Evolutionary conservation across 2,329 filamentous ascomycete genomes (phyloP).

Genomic region (Arthrobotrys megalospora): DNA sequence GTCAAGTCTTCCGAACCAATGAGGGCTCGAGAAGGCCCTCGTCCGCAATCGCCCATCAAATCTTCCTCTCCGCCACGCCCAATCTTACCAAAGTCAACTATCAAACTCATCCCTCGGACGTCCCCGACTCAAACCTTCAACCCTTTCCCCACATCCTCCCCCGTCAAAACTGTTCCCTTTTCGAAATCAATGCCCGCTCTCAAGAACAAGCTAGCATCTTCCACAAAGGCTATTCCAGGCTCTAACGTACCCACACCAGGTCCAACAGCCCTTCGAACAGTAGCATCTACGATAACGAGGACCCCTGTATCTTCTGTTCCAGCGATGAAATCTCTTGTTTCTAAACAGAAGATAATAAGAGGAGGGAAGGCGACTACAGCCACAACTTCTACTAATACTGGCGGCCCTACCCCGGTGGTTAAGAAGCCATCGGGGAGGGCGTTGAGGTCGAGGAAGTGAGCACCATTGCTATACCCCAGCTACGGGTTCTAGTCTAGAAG

Average conservation of each 20-base stretch:
- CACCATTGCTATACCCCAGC: not conserved
- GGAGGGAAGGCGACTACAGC: not conserved
- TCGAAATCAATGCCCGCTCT: constrained; percentile 46
- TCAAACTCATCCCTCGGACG: constrained; percentile 48
- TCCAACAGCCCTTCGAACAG: constrained; percentile 11
- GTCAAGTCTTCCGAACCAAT: constrained; percentile 36
- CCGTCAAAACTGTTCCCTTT: constrained; percentile 39
- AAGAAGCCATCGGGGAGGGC: constrained; percentile 47
- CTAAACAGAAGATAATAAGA: constrained; percentile 24
- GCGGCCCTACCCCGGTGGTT: not conserved
- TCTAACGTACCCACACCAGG: constrained; percentile 5
- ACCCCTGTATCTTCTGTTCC: constrained; percentile 31
- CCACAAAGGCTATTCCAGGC: constrained; percentile 13
- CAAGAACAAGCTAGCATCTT: constrained; percentile 32
- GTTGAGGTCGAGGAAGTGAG: constrained; percentile 53
- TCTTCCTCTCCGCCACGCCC: constrained; percentile 18
- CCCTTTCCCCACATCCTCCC: constrained; percentile 33
- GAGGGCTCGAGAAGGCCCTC: constrained; percentile 10
- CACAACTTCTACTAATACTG: not conserved
- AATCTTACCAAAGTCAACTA: constrained; percentile 19
- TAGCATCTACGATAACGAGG: constrained; percentile 30
- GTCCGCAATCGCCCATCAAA: constrained; percentile 27
- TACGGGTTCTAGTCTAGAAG: not conserved
- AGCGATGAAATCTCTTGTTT: constrained; percentile 14
- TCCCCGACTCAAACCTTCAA: constrained; percentile 37